Base-by-base conservation (phyloP, 345 rosid genomes). In the Carallia pectinifolia region DNA sequence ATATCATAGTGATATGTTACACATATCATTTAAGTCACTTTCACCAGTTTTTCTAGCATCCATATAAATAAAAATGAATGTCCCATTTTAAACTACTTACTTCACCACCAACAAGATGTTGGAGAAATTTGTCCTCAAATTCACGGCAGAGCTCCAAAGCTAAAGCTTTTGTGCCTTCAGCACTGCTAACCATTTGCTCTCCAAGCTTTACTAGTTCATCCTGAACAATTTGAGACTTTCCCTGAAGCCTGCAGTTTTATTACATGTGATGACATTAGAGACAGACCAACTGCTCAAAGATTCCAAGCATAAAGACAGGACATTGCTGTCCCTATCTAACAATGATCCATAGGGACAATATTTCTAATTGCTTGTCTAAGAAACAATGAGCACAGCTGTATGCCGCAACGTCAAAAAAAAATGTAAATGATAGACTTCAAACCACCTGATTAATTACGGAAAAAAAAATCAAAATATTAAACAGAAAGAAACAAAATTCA, bases 101-200 rank as follows among this genome's bases (percentile, higher is more conserved):
- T 82, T 96, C 99, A 71, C 97, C 96, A 70, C 96, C 90, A 12
- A 81, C 81, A 68, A 96, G 81, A 82, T 96, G 99, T 68, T 55
- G 89, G 74, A 96, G 98, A 86, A 96, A 96, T 77, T 87, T 92
- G 76, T 96, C 99, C 77, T 96, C 98, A 85, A 90, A 96, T 77
- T 96, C 98, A 71, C 99, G 98, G 71, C 99, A 96, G 48, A 96
- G 89, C 89, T 92, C 96, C 93, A 96, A 86, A 62, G 98, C 99
- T 59, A 96, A 71, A 71, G 98, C 98, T 84, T 89, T 85, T 40
- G 99, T 92, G 67, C 99, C 98, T 87, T 96, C 99, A 62, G 92
- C 74, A 81, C 90, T 88, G 71, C 67, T 75, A 74, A 90, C 89
- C 89, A 92, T 85, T 73, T 86, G 90, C 75, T 85, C 97, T 71